These are phyloP conservation scores for Scortechinia acanthostroma DNA, from an alignment of 2,329 filamentous ascomycete species.

Conservation along the genomic window DNA sequence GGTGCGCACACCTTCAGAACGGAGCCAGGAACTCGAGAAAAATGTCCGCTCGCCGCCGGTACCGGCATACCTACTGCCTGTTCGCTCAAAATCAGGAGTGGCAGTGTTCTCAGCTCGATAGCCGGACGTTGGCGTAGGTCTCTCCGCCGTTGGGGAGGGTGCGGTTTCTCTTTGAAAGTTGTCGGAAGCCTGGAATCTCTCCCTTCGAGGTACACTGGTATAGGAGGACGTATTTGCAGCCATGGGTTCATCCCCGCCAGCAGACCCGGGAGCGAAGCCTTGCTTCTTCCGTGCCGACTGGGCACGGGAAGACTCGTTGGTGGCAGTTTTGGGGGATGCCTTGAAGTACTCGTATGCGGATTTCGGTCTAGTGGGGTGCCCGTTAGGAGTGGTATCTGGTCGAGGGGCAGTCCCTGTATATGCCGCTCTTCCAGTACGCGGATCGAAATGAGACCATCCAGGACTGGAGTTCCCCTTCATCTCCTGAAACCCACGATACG, in stretches of 20 bases:
- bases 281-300: constrained; percentile 36
- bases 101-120: constrained; percentile 12
- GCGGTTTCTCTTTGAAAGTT: neutral
- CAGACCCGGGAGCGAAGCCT: constrained; percentile 48
- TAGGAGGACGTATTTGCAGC: constrained; percentile 41
- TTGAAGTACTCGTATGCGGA: constrained; percentile 24
- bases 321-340: constrained; percentile 7
- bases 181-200: no score
- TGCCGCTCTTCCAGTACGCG: neutral
- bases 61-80: constrained; percentile 43
- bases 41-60: constrained; percentile 47
- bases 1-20: constrained; percentile 22
- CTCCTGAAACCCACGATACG: constrained; percentile 30
- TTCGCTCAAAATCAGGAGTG: no score
- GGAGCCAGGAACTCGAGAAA: constrained; percentile 38
- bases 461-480: constrained; percentile 23
- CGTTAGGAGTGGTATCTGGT: neutral
- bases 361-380: constrained; percentile 15
- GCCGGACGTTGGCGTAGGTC: neutral
- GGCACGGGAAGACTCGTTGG: constrained; percentile 12
- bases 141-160: neutral
- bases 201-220: constrained; percentile 19
- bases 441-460: neutral
- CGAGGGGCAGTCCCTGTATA: neutral
- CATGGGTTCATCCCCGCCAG: constrained; percentile 51